phyloP scores from a whole-genome alignment of 1,284 basidiomycete genomes.

The Ceratobasidium sp. region DNA sequence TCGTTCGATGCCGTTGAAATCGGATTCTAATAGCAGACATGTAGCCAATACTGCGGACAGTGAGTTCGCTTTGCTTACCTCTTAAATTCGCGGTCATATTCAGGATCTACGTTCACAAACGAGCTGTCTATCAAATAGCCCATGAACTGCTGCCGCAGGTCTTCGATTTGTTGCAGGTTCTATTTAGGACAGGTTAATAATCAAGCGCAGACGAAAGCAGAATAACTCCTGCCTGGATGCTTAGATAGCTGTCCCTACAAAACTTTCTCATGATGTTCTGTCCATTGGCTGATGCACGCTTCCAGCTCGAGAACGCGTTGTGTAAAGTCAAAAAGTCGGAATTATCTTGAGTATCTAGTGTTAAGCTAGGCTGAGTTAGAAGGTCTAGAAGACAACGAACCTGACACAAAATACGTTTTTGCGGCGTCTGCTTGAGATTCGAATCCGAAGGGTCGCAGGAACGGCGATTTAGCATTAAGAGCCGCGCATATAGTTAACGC shows the following conservation, averaged over 20 bases:
- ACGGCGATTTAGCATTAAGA: constrained; percentile 93
- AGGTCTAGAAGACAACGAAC: constrained; percentile 19
- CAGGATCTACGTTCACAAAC: constrained; percentile 14
- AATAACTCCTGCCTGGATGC: constrained; percentile 71
- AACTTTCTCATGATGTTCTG: constrained; percentile 72
- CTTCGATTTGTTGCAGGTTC: constrained; percentile 96
- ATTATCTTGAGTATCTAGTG: constrained; percentile 67
- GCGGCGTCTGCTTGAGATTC: constrained; percentile 89
- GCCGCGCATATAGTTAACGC: constrained; percentile 96
- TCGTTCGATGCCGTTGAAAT: neutral
- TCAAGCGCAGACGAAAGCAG: neutral
- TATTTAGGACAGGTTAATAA: constrained; percentile 52
- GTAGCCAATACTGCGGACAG: neutral
- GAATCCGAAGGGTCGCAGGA: constrained; percentile 87
- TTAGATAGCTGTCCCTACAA: constrained; percentile 86
- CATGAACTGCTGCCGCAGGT: constrained; percentile 93
- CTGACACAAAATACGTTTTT: constrained; percentile 72
- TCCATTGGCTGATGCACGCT: constrained; percentile 75
- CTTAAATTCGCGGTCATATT: constrained; percentile 31
- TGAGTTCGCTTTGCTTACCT: neutral
- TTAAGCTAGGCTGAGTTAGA: constrained; percentile 1
- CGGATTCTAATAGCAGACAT: neutral
- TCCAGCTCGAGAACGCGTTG: constrained; percentile 91
- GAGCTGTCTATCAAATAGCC: constrained; percentile 59
- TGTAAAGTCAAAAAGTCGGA: constrained; percentile 97